A percentile compares a stretch with the other conserved stretches of the same genome.
Evolutionary conservation across 2,329 filamentous ascomycete species (phyloP).

Genomic region (Talaromyces albobiverticillius): DNA sequence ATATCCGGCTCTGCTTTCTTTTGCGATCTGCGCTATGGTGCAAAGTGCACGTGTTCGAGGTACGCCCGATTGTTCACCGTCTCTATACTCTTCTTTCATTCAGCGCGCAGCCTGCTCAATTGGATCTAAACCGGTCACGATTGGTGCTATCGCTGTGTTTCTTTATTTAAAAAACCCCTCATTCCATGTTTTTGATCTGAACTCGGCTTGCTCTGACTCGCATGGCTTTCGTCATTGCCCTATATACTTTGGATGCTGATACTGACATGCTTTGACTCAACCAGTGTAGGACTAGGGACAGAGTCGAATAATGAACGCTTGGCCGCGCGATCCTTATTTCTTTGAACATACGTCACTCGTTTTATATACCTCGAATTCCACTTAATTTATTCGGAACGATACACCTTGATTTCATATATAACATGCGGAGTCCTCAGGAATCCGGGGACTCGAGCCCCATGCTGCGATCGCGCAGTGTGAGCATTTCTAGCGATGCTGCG

Average conservation of each 20-base stretch:
- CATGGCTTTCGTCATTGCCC: not conserved
- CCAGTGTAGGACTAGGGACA: not conserved
- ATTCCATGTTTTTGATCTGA: not conserved
- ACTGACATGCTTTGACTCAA: constrained; percentile 6
- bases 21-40: constrained; percentile 5
- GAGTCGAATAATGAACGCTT: constrained; percentile 4
- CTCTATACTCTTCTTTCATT: not conserved
- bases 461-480: constrained; percentile 38
- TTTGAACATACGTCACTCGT: not conserved
- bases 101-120: not conserved
- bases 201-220: not conserved
- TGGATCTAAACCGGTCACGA: not conserved
- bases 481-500: constrained; percentile 37
- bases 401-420: not conserved
- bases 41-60: not conserved
- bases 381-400: not conserved
- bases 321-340: not conserved
- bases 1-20: not conserved
- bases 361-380: constrained; percentile 2
- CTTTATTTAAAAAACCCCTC: not conserved
- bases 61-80: not conserved
- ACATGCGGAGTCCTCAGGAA: constrained; percentile 8
- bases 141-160: too few species aligned
- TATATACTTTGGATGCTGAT: not conserved
- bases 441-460: constrained; percentile 20